Evolutionary conservation across 202 grass and related monocot genomes (phyloP).

Genomic region (Alloteropsis angusta): DNA sequence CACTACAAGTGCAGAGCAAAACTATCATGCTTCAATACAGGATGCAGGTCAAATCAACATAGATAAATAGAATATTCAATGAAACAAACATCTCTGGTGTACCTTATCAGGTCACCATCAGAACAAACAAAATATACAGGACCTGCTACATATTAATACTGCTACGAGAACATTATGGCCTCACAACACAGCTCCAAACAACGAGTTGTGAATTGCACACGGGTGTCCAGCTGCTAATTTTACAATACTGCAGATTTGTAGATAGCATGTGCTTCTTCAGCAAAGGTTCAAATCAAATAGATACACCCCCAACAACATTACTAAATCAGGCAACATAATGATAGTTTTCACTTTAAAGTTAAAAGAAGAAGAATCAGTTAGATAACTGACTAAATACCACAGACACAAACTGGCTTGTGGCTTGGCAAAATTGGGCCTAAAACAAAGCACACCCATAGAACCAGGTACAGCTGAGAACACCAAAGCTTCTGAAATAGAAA

Average conservation of each 20-base stretch:
- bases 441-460: not conserved
- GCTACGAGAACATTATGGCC: not conserved
- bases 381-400: not conserved
- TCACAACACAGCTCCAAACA: not conserved
- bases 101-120: not conserved
- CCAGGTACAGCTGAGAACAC: not conserved
- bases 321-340: not conserved
- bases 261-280: not conserved
- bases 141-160: not conserved
- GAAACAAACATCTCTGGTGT: not conserved
- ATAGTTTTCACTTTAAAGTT: not conserved
- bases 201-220: not conserved
- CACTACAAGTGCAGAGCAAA: not conserved
- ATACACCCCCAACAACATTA: not conserved
- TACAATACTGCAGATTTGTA: not conserved
- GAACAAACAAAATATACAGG: not conserved
- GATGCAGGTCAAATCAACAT: not conserved
- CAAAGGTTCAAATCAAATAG: not conserved
- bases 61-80: not conserved
- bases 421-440: not conserved
- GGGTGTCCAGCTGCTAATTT: not conserved
- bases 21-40: not conserved
- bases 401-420: not conserved
- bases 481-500: not conserved
- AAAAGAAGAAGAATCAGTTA: not conserved